Base-by-base conservation (phyloP, 306 rosid species). In the Trifolium repens region DNA sequence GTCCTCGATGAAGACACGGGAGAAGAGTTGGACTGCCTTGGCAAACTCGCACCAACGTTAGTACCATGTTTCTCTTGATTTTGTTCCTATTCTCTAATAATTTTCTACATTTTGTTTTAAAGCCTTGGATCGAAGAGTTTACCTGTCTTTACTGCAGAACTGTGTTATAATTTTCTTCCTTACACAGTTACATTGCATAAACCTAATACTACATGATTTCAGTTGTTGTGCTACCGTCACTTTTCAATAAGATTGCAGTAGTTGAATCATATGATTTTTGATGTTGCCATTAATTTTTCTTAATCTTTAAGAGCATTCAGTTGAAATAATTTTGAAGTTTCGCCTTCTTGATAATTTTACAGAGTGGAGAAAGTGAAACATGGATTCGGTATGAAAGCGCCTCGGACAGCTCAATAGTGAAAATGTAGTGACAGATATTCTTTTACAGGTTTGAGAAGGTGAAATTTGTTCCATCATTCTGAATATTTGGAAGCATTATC, bases 1-100 rank as follows among this genome's bases (percentile, higher is more conserved):
- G 96, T 96, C 67, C 87, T 90, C 35, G 96, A 96, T 44, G 98
- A 87, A 84, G 98, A 96, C 84, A 92, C 91, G 0, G 98, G 98
- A 34, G 97, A 90, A 78, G 99, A 96, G 86, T 73, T 89, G 43
- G 99, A 96, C 68, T 63, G 98, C 90, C 99, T 96, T 4, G 99
- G 99, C 57, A 92, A 90, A 85, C 97, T 96, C 13, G 99, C 99
- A 22, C 99, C 99, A 5, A 96, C 99, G 99, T 96, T 85, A 90
- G 97, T 53, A 39, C 69, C 26, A 14, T 16, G 43, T 67, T 63
- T 70, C 24, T 61, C 42, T 67, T 27, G 46, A 27, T 40, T 62
- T 13, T 42, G 14, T 55, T 69, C 35, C 76, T 50, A 59, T 37
- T 71, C 30, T 70, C 12, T 9, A 49, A 17, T 66, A 65, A 42